Evolutionary conservation across 176 grass and related monocot species (phyloP).

Genomic region (Aechmea fasciata): DNA sequence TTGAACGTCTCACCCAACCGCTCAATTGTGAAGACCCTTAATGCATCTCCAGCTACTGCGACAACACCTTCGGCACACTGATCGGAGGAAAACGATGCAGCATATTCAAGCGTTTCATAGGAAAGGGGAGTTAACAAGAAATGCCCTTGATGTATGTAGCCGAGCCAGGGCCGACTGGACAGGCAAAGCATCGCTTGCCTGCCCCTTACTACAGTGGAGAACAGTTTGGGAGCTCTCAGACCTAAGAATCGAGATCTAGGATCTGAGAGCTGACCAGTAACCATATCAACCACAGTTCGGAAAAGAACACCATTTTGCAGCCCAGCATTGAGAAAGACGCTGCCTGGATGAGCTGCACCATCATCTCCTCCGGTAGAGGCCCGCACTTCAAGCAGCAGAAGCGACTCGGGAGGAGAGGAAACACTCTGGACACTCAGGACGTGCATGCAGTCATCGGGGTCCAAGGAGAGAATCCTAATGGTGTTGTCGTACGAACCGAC

Average conservation of each 20-base stretch:
- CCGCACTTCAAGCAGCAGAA: conserved; percentile 80
- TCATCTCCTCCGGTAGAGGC: conserved; percentile 85
- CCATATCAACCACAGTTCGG: conserved; percentile 94
- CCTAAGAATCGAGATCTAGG: conserved; percentile 86
- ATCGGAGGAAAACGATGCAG: conserved; percentile 88
- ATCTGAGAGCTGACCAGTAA: conserved; percentile 91
- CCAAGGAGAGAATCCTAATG: conserved; percentile 84
- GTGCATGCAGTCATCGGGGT: conserved; percentile 87
- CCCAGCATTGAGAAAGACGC: conserved; percentile 93
- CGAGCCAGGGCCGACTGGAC: conserved; percentile 89
- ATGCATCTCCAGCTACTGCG: conserved; percentile 77
- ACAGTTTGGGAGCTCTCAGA: conserved; percentile 78
- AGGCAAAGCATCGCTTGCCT: conserved; percentile 93
- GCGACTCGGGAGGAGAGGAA: conserved; percentile 83
- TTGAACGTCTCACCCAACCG: conserved; percentile 92
- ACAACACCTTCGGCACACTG: conserved; percentile 98
- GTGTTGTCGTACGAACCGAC: conserved; percentile 96
- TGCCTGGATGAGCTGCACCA: conserved; percentile 91
- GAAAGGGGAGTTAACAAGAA: conserved; percentile 93
- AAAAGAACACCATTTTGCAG: conserved; percentile 98
- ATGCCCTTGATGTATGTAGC: conserved; percentile 96
- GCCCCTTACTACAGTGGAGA: conserved; percentile 70
- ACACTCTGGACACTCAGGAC: conserved; percentile 81
- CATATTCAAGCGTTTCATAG: conserved; percentile 93
- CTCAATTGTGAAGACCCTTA: conserved; percentile 92